Base-by-base conservation (phyloP, 2,329 filamentous ascomycete genomes). In the Colletotrichum melonis region DNA sequence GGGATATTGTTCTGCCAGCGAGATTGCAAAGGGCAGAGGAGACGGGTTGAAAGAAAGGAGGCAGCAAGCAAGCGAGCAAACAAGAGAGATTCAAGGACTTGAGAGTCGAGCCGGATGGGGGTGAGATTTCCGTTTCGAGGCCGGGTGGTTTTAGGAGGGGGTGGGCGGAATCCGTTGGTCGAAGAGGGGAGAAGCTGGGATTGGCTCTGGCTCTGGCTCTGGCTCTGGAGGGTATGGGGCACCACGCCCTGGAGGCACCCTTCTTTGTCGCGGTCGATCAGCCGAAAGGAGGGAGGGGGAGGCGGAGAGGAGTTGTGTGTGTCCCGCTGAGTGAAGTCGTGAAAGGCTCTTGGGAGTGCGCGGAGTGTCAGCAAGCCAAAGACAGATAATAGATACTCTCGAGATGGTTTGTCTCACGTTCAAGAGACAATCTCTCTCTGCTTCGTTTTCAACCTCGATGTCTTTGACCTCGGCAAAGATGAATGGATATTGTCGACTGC, bases 191-290 rank as follows among this genome's bases (percentile, higher is more conserved):
- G 62, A 35, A 49, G 63, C 54, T n/a, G 68, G 65, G 26, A 58
- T 49, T 67, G 38, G 30, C 54, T 58, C 19, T 30, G 56, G 69
- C 46, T 32, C 46, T 67, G 64, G 65, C 24, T n/a, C 26, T 30
- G 56, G 69, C 46, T 32, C 46, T 67, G 64, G 65, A n/a, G 56
- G 54, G 66, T 69, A 73, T 55, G 70, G 70, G 70, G 70, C 69
- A 54, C 59, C 59, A 64, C 54, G 67, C 65, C 55, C 32, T 64
- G 58, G 69, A 72, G 52, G 69, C 55, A 56, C 54, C 12, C 54
- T 28, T 56, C 55, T 73, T 65, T 42, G 70, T 72, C 52, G 63
- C 26, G 35, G 67, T 67, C 62, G 72, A 74, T 72, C 72, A 67
- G 71, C 71, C 71, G 60, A 70, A 66, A 72, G 58, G 58, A 54